Evolutionary conservation across 2,329 filamentous ascomycete species (phyloP).

Genomic region (Sporothrix euskadiensis): DNA sequence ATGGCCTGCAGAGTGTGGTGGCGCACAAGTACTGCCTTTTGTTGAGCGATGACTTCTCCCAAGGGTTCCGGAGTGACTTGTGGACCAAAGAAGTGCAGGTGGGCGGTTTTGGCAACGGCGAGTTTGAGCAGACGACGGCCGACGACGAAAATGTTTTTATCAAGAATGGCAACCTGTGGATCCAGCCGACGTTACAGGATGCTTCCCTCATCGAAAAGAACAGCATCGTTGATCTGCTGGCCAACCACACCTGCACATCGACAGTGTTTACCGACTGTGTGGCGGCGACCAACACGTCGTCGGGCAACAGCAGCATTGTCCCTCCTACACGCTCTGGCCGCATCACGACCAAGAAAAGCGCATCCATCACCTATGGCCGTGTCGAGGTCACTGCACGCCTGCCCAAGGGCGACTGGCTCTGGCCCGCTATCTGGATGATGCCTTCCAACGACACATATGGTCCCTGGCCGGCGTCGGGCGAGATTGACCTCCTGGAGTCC

Average conservation of each 20-base stretch:
- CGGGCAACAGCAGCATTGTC: conserved; percentile 69
- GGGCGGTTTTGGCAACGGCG: conserved; percentile 75
- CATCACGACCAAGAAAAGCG: conserved; percentile 71
- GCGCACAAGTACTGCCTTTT: conserved; percentile 73
- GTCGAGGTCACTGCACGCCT: conserved; percentile 78
- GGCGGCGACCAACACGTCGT: conserved; percentile 69
- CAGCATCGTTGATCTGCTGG: conserved; percentile 66
- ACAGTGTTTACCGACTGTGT: conserved; percentile 62
- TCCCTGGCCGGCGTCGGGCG: conserved; percentile 74
- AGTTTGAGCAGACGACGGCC: conserved; percentile 76
- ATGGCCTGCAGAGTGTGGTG: conserved; percentile 69
- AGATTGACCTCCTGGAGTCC: conserved; percentile 80
- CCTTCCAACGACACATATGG: conserved; percentile 72
- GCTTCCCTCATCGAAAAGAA: conserved; percentile 64
- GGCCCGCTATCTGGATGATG: conserved; percentile 92
- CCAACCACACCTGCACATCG: conserved; percentile 68
- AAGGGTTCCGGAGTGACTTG: conserved; percentile 58
- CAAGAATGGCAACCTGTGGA: conserved; percentile 66
- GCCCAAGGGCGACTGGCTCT: conserved; percentile 79
- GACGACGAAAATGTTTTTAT: conserved; percentile 74
- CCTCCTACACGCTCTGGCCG: conserved; percentile 77
- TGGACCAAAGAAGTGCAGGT: conserved; percentile 77
- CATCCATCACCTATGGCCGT: conserved; percentile 75
- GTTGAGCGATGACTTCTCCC: conserved; percentile 65
- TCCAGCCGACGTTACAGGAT: conserved; percentile 78